Conservation (phyloP, 1,284 basidiomycete genomes). For the Ustilago cynodontis region DNA sequence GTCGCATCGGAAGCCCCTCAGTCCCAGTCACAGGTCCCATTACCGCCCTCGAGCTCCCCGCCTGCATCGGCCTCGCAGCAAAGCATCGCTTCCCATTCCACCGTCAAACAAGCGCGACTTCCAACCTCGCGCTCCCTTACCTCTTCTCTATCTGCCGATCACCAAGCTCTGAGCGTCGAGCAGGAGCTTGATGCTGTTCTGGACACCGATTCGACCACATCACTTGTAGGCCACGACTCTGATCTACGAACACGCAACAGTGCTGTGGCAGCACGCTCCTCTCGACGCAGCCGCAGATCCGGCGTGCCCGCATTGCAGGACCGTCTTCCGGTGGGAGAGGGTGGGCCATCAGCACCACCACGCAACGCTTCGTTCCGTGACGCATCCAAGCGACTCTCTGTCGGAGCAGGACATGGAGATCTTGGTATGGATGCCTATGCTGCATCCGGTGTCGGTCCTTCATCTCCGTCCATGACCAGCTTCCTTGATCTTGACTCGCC, state of each 20-base stretch:
- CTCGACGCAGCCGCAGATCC: constrained; percentile 35
- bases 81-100: constrained; percentile 40
- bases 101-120: constrained; percentile 35
- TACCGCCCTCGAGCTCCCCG: background rate
- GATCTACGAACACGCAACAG: constrained; percentile 5
- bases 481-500: constrained; percentile 52
- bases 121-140: constrained; percentile 28
- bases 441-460: constrained; percentile 9
- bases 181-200: constrained; percentile 39
- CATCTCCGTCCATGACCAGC: constrained; percentile 47
- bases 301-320: constrained; percentile 31
- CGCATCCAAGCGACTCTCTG: constrained; percentile 30
- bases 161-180: constrained; percentile 43
- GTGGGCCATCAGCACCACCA: constrained; percentile 41
- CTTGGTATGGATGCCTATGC: constrained; percentile 33
- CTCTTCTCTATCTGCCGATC: constrained; percentile 14
- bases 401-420: constrained; percentile 36
- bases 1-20: background rate
- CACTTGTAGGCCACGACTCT: constrained; percentile 10
- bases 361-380: constrained; percentile 46
- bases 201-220: constrained; percentile 4
- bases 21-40: background rate
- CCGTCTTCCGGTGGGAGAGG: constrained; percentile 41
- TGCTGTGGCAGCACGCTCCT: constrained; percentile 20
- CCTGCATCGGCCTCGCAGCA: constrained; percentile 34